phyloP scores from a whole-genome alignment of 352 stramenopile genomes.

The Phytophthora multivora region DNA sequence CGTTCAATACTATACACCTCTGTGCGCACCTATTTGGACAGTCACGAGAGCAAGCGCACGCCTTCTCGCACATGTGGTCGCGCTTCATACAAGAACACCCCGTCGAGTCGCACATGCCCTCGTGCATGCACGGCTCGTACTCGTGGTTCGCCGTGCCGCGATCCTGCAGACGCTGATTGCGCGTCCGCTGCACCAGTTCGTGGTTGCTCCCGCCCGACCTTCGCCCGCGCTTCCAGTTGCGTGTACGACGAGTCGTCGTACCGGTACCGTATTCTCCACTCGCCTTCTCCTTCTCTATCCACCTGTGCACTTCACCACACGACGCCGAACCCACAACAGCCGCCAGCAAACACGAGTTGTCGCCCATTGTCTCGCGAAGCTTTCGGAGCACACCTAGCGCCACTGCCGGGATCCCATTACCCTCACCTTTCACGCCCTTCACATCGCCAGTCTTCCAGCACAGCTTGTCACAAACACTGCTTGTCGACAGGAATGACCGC shows the following conservation, averaged over 20 bases:
- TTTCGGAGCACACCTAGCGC: constrained; percentile 65
- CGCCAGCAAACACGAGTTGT: constrained; percentile 71
- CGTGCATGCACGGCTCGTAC: constrained; percentile 77
- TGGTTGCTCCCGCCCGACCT: constrained; percentile 52
- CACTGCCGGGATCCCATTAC: constrained; percentile 10
- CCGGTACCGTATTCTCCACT: constrained; percentile 5
- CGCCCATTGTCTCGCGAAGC: constrained; percentile 54
- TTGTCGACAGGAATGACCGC: constrained; percentile 35
- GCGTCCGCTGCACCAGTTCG: constrained; percentile 64
- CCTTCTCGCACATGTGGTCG: constrained; percentile 53
- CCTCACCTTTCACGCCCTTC: neutral
- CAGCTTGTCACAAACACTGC: constrained; percentile 32
- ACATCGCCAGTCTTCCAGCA: constrained; percentile 40
- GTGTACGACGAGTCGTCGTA: constrained; percentile 26
- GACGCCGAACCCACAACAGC: constrained; percentile 47
- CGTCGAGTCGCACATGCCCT: constrained; percentile 57
- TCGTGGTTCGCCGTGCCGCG: constrained; percentile 60
- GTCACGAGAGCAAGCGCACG: constrained; percentile 45
- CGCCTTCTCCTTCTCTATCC: constrained; percentile 43
- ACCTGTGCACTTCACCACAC: constrained; percentile 50
- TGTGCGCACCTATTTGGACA: constrained; percentile 46
- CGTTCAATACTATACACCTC: too few relatives aligned
- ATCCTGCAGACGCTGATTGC: constrained; percentile 68
- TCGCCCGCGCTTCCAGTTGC: constrained; percentile 47
- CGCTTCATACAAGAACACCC: constrained; percentile 69